These are phyloP conservation scores for Tricholomella constricta DNA, from an alignment of 768 basidiomycete genomes.

Conservation along the genomic window DNA sequence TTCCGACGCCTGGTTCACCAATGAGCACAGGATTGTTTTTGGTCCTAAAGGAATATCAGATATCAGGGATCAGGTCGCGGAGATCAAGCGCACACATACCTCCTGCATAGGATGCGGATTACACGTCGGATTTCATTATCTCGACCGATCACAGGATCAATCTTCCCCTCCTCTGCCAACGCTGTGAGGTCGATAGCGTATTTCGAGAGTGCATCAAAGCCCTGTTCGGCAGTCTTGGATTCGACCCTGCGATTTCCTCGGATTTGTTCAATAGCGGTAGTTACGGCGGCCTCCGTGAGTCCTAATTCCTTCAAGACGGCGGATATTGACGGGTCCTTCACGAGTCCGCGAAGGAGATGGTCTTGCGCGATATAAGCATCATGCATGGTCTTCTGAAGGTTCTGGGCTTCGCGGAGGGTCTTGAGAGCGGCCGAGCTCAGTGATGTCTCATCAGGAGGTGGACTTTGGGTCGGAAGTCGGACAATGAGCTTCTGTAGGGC, in stretches of 20 bases:
- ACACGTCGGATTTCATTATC: constrained; percentile 90
- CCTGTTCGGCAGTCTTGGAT: constrained; percentile 83
- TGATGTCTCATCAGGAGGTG: constrained; percentile 80
- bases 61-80: background rate
- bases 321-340: constrained; percentile 71
- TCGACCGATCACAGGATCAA: constrained; percentile 94
- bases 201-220: constrained; percentile 91
- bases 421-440: constrained; percentile 58
- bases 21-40: constrained; percentile 98
- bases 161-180: constrained; percentile 87
- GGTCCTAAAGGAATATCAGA: constrained; percentile 50
- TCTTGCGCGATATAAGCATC: constrained; percentile 94
- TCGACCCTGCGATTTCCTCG: constrained; percentile 87
- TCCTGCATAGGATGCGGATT: constrained; percentile 80
- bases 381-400: constrained; percentile 79
- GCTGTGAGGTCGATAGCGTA: constrained; percentile 86
- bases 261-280: constrained; percentile 75
- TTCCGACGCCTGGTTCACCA: constrained; percentile 94
- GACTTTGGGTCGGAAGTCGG: constrained; percentile 79
- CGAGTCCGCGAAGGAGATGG: constrained; percentile 82
- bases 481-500: constrained; percentile 76
- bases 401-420: constrained; percentile 75
- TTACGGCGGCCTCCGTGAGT: constrained; percentile 70
- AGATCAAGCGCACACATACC: constrained; percentile 36
- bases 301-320: constrained; percentile 73